Conservation (phyloP, 441 rosid species). For the Corymbia citriodora region DNA sequence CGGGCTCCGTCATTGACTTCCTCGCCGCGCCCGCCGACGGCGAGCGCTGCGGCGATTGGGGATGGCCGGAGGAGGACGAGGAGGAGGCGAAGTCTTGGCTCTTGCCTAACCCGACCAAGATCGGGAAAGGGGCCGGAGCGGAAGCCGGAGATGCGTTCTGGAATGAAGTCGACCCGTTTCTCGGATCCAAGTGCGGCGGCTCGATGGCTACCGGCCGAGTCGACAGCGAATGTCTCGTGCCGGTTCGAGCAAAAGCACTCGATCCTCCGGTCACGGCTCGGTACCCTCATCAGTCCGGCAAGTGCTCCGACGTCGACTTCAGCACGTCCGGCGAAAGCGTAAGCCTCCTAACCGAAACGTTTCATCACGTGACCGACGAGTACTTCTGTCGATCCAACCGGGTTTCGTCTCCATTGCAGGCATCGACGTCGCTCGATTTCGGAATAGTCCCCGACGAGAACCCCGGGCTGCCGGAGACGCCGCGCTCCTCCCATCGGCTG, state of each 20-base stretch:
- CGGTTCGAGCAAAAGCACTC: conserved; percentile 54
- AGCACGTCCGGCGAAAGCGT: conserved; percentile 61
- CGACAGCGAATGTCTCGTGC: conserved; percentile 53
- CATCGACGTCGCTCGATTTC: conserved; percentile 48
- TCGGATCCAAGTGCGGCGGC: conserved; percentile 36
- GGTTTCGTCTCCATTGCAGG: conserved; percentile 20
- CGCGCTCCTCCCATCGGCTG: conserved; percentile 10
- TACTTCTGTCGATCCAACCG: neutral
- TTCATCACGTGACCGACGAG: neutral
- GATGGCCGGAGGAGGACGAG: neutral
- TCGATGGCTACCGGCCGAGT: conserved; percentile 5
- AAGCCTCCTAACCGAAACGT: neutral
- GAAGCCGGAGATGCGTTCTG: conserved; percentile 35
- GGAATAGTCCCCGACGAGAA: conserved; percentile 55
- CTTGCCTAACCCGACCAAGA: conserved; percentile 10
- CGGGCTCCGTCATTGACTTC: conserved; percentile 15
- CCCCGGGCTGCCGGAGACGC: conserved; percentile 29
- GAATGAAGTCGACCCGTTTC: conserved; percentile 40
- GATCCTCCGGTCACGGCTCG: conserved; percentile 12
- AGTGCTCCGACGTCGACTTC: conserved; percentile 57
- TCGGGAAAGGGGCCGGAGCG: conserved; percentile 10
- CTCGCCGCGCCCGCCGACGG: conserved; percentile 8
- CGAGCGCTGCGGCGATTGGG: neutral
- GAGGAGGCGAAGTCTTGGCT: conserved; percentile 29
- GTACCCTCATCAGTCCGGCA: conserved; percentile 9